Evolutionary conservation across 495 filamentous ascomycete genomes (phyloP).

Genomic region (Penicillium arizonense): DNA sequence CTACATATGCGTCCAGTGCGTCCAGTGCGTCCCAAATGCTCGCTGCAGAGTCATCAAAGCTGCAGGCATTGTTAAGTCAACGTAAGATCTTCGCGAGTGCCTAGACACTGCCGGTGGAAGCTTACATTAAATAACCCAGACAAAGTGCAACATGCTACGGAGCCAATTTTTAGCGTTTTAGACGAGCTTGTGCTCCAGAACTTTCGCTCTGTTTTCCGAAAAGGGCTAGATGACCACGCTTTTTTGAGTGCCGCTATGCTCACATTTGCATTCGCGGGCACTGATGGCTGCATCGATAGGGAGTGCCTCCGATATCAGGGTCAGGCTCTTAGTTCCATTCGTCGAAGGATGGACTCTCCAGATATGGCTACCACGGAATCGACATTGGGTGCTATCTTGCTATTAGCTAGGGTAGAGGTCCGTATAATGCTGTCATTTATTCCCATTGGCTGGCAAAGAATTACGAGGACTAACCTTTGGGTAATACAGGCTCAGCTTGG

Average conservation of each 20-base stretch:
- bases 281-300: conserved; percentile 16
- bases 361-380: conserved; percentile 28
- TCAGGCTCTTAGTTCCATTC: conserved; percentile 30
- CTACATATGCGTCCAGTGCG: conserved; percentile 8
- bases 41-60: conserved; percentile 27
- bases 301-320: conserved; percentile 33
- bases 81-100: conserved; percentile 20
- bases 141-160: conserved; percentile 12
- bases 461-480: neutral
- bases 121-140: conserved; percentile 8
- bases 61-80: conserved; percentile 24
- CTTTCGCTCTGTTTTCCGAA: conserved; percentile 32
- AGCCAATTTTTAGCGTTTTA: conserved; percentile 34
- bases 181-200: conserved; percentile 35
- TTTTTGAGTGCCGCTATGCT: conserved; percentile 39
- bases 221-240: conserved; percentile 27
- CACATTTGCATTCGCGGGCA: conserved; percentile 24
- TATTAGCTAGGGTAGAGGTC: conserved; percentile 37
- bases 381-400: conserved; percentile 38
- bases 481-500: conserved; percentile 28
- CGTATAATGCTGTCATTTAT: neutral
- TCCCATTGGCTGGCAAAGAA: neutral
- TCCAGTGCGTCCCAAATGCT: conserved; percentile 29
- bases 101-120: neutral
- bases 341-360: conserved; percentile 24